phyloP scores from a whole-genome alignment of 2,329 filamentous ascomycete species.

The Fusarium dimerum region DNA sequence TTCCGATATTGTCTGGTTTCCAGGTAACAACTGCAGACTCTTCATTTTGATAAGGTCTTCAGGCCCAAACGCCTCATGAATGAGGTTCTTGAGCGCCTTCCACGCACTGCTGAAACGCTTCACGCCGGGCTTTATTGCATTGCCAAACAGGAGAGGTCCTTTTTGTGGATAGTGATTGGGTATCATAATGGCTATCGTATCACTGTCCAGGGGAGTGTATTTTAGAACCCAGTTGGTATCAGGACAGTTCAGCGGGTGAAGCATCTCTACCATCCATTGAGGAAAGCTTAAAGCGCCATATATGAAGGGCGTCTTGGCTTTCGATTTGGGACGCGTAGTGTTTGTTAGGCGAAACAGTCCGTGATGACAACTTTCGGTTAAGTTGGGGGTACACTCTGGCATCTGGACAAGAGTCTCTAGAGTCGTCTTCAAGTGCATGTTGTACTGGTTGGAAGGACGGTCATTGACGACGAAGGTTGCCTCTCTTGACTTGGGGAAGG shows the following conservation, averaged over 20 bases:
- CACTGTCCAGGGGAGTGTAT: neutral
- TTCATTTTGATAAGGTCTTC: slow-evolving; percentile 1
- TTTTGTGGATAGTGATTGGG: slow-evolving; percentile 20
- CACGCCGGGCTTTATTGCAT: neutral
- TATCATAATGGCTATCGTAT: slow-evolving; percentile 10
- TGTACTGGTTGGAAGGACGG: slow-evolving; percentile 31
- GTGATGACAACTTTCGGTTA: slow-evolving; percentile 10
- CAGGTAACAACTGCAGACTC: neutral
- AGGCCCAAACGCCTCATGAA: slow-evolving; percentile 1
- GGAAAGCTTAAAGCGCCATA: slow-evolving; percentile 19
- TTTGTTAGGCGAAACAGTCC: slow-evolving; percentile 17
- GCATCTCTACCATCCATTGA: slow-evolving; percentile 14
- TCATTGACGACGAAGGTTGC: slow-evolving; percentile 5
- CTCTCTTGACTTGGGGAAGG: slow-evolving; percentile 17
- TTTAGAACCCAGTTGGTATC: slow-evolving; percentile 17
- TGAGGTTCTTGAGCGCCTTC: neutral
- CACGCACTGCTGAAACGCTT: neutral
- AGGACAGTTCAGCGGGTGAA: slow-evolving; percentile 18
- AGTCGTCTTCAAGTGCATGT: slow-evolving; percentile 22
- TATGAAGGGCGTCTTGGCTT: neutral
- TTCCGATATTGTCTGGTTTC: neutral
- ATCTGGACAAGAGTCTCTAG: slow-evolving; percentile 29
- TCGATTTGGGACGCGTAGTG: slow-evolving; percentile 1
- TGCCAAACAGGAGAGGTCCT: slow-evolving; percentile 8
- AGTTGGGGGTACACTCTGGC: neutral